Evolutionary conservation across 2,329 filamentous ascomycete species (phyloP).

Genomic region (Ophiocordyceps camponoti-saundersi): DNA sequence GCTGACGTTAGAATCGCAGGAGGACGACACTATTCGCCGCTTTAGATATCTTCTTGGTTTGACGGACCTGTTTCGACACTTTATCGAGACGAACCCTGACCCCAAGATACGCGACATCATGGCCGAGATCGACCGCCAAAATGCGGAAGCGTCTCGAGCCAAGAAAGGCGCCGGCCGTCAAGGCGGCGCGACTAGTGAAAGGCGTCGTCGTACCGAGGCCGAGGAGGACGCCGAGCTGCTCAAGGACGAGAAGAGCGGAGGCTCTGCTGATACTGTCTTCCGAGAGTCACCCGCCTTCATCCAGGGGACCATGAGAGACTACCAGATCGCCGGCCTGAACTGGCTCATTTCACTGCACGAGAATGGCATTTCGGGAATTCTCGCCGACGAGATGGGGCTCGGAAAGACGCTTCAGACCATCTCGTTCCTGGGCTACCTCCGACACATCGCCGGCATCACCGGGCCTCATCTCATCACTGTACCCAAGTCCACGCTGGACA

Average conservation of each 20-base stretch:
- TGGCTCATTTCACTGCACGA: conserved; percentile 97
- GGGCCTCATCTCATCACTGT: conserved; percentile 86
- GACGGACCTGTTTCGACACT: conserved; percentile 94
- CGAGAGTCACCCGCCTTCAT: conserved; percentile 87
- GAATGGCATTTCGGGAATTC: conserved; percentile 94
- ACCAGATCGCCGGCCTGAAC: conserved; percentile 88
- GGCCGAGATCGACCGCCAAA: conserved; percentile 84
- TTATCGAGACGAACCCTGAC: conserved; percentile 94
- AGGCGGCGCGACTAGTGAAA: conserved; percentile 64
- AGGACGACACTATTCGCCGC: conserved; percentile 85
- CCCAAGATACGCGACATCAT: conserved; percentile 90
- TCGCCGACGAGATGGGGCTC: conserved; percentile 97
- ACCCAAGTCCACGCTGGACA: conserved; percentile 93
- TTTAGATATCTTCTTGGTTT: conserved; percentile 91
- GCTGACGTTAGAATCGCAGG: conserved; percentile 29
- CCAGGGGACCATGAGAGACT: conserved; percentile 82
- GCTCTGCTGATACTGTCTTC: conserved; percentile 76
- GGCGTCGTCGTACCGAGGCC: conserved; percentile 80
- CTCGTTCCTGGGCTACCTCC: conserved; percentile 84
- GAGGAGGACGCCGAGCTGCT: conserved; percentile 86
- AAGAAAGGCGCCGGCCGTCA: conserved; percentile 66
- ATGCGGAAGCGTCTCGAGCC: conserved; percentile 52
- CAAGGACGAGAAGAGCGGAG: conserved; percentile 77
- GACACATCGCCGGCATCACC: conserved; percentile 75
- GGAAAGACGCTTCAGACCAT: conserved; percentile 98